These are phyloP conservation scores for Neofusicoccum cordaticola DNA, from an alignment of 2,329 filamentous ascomycete species.

Conservation along the genomic window DNA sequence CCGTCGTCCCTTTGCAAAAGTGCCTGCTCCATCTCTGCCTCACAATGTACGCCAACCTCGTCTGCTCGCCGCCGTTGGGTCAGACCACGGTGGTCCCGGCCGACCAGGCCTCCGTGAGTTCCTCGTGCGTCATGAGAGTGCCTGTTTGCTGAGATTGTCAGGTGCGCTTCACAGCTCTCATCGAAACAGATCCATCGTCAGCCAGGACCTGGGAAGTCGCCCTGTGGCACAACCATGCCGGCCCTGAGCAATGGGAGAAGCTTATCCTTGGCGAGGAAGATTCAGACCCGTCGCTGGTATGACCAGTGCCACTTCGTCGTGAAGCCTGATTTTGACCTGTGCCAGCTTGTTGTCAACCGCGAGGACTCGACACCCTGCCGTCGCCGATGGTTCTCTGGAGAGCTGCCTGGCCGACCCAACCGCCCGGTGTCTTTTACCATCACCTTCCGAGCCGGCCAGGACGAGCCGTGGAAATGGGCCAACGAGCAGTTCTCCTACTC, in stretches of 20 bases:
- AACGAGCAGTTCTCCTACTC: slow-evolving; percentile 60
- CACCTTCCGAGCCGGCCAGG: slow-evolving; percentile 58
- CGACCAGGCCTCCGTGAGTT: slow-evolving; percentile 37
- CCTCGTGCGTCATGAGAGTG: slow-evolving; percentile 18
- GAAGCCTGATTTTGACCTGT: neutral
- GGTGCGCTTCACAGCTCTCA: slow-evolving; percentile 64
- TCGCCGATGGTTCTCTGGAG: slow-evolving; percentile 54
- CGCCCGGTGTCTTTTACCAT: slow-evolving; percentile 63
- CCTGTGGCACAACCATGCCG: slow-evolving; percentile 68
- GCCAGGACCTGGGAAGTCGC: slow-evolving; percentile 66
- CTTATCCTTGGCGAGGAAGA: slow-evolving; percentile 27
- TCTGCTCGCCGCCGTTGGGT: slow-evolving; percentile 69
- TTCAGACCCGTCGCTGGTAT: neutral
- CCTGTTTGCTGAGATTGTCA: slow-evolving; percentile 21
- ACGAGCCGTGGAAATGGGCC: slow-evolving; percentile 67
- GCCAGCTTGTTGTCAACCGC: slow-evolving; percentile 13
- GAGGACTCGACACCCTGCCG: slow-evolving; percentile 18
- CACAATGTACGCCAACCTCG: slow-evolving; percentile 53
- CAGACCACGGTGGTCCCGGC: slow-evolving; percentile 64
- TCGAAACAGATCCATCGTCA: slow-evolving; percentile 61
- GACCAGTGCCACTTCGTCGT: slow-evolving; percentile 3
- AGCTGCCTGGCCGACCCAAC: slow-evolving; percentile 44
- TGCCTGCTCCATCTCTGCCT: neutral
- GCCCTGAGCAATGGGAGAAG: slow-evolving; percentile 58
- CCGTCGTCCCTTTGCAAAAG: neutral